Evolutionary conservation across 441 rosid species (phyloP).

Genomic region (Metrosideros polymorpha): DNA sequence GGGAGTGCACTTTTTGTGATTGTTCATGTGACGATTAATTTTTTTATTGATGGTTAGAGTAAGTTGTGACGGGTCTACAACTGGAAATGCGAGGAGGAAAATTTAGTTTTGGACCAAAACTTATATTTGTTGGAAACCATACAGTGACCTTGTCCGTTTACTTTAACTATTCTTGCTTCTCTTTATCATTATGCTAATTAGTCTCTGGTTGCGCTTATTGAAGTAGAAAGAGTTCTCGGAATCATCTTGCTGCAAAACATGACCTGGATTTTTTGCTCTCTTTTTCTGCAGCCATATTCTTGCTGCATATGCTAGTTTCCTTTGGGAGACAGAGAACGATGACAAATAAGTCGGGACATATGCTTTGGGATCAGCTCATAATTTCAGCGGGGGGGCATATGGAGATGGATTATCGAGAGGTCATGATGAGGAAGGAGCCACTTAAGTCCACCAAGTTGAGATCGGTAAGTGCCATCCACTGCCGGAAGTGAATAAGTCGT

Average conservation of each 20-base stretch:
- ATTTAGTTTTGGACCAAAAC: background rate
- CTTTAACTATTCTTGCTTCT: background rate
- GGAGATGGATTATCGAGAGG: background rate
- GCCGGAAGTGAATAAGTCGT: background rate
- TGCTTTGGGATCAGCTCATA: background rate
- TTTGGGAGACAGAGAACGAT: conserved; percentile 59
- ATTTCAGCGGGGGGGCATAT: background rate
- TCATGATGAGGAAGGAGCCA: background rate
- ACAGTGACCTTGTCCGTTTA: background rate
- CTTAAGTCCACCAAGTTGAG: background rate
- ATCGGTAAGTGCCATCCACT: background rate
- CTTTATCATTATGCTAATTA: background rate
- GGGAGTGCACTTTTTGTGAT: background rate
- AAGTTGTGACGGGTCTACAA: background rate
- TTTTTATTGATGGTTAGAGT: background rate
- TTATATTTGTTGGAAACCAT: background rate
- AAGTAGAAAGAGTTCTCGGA: background rate
- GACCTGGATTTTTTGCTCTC: background rate
- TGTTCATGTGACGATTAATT: background rate
- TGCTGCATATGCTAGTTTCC: conserved; percentile 71
- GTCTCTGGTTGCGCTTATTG: background rate
- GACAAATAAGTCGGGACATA: too few relatives aligned
- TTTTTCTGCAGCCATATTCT: conserved; percentile 44
- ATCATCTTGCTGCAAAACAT: background rate
- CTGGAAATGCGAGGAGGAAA: background rate